These are phyloP conservation scores for Sabuloglossum arenarium DNA, from an alignment of 495 filamentous ascomycete genomes.

Conservation along the genomic window DNA sequence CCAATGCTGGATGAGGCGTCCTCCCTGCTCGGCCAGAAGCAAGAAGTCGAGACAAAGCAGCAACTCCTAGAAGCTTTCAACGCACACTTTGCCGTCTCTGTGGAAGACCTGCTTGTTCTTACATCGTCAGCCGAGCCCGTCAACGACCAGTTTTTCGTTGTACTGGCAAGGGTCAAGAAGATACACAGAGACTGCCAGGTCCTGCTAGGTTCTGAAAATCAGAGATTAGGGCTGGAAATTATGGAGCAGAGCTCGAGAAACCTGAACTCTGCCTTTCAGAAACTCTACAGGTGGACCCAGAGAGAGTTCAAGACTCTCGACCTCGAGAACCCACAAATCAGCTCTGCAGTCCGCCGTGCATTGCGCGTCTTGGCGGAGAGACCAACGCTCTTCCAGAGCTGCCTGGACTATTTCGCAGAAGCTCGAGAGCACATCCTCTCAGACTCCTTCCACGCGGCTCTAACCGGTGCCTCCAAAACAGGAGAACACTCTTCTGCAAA, in stretches of 20 bases:
- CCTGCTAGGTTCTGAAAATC: constrained; percentile 74
- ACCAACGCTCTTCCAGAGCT: constrained; percentile 78
- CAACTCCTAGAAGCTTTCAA: constrained; percentile 64
- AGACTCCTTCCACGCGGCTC: constrained; percentile 74
- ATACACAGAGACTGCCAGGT: constrained; percentile 78
- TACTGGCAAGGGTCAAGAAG: constrained; percentile 63
- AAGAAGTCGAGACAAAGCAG: constrained; percentile 69
- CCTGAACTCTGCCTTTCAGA: constrained; percentile 84
- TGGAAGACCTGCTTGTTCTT: constrained; percentile 49
- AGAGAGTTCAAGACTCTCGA: constrained; percentile 82
- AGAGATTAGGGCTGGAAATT: constrained; percentile 65
- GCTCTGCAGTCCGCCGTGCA: constrained; percentile 61
- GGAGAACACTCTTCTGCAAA: constrained; percentile 39
- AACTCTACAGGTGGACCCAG: constrained; percentile 87
- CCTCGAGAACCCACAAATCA: constrained; percentile 87
- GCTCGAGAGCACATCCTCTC: constrained; percentile 72
- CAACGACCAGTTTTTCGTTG: constrained; percentile 64
- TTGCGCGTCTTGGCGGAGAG: constrained; percentile 77
- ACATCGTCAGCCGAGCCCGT: constrained; percentile 62
- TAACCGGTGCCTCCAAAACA: constrained; percentile 49
- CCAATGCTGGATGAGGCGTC: constrained; percentile 64
- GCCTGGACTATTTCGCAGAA: constrained; percentile 84
- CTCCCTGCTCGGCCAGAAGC: constrained; percentile 50
- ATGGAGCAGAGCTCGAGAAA: constrained; percentile 76
- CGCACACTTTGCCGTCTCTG: constrained; percentile 63